Evolutionary conservation across 2,329 filamentous ascomycete species (phyloP).

Genomic region (Botryotinia narcissicola): DNA sequence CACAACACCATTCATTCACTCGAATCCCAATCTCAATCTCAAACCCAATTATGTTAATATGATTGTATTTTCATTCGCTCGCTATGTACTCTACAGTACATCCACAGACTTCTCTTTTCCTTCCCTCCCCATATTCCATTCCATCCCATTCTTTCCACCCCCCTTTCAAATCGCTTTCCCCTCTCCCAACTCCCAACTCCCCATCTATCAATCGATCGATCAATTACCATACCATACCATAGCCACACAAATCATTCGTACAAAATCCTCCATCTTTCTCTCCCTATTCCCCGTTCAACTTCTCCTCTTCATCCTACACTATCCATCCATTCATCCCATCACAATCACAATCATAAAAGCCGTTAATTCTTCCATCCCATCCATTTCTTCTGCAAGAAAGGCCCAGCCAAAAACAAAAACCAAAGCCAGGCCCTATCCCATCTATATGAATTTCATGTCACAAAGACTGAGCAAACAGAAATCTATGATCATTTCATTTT

Average conservation of each 20-base stretch:
- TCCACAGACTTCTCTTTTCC: neutral
- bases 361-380: conserved; percentile 6
- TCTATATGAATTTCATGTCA: conserved; percentile 18
- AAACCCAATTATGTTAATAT: neutral
- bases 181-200: neutral
- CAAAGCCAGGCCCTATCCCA: conserved; percentile 5
- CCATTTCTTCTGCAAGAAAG: conserved; percentile 17
- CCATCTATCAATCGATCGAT: neutral
- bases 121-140: neutral
- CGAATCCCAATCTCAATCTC: neutral
- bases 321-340: neutral
- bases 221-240: neutral
- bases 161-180: neutral
- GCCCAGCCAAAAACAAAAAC: neutral
- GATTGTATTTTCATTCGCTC: neutral
- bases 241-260: neutral
- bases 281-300: no score
- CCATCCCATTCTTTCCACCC: neutral
- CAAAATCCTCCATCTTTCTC: neutral
- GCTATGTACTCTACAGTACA: conserved; percentile 8
- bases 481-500: conserved; percentile 16
- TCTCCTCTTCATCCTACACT: neutral
- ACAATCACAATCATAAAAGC: conserved; percentile 14
- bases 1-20: neutral
- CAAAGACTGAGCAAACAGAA: conserved; percentile 1